phyloP scores from a whole-genome alignment of 257 asterid species.

The Catharanthus roseus region DNA sequence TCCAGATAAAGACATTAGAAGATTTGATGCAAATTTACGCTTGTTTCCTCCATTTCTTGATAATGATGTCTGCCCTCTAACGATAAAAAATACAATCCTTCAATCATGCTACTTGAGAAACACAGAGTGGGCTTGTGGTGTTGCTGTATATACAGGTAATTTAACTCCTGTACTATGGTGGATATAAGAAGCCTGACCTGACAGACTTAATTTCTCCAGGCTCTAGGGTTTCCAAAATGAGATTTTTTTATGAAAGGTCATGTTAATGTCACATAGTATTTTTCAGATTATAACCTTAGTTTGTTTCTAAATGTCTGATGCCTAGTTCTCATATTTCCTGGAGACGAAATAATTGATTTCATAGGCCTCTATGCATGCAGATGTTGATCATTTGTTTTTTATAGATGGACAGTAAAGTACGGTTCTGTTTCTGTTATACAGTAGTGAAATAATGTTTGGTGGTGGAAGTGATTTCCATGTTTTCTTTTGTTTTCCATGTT shows the following conservation, averaged over 20 bases:
- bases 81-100: slow-evolving; percentile 81
- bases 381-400: background rate
- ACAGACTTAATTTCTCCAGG: background rate
- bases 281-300: background rate
- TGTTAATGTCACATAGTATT: background rate
- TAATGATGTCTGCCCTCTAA: slow-evolving; percentile 88
- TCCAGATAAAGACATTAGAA: slow-evolving; percentile 92
- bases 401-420: background rate
- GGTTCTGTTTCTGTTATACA: background rate
- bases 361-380: background rate
- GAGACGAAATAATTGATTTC: background rate
- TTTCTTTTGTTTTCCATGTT: background rate
- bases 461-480: background rate
- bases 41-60: slow-evolving; percentile 96
- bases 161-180: slow-evolving; percentile 2
- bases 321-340: background rate
- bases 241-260: background rate
- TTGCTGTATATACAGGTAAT: slow-evolving; percentile 95
- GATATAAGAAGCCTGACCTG: slow-evolving; percentile 1
- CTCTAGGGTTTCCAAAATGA: background rate
- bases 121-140: slow-evolving; percentile 99
- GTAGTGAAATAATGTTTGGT: background rate
- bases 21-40: slow-evolving; percentile 95
- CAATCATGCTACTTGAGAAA: slow-evolving; percentile 96
- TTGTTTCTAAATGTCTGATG: background rate